A percentile compares a stretch with the other conserved stretches of the same genome.
phyloP scores from a whole-genome alignment of 768 basidiomycete species.

The Boletus rubroflammeus region DNA sequence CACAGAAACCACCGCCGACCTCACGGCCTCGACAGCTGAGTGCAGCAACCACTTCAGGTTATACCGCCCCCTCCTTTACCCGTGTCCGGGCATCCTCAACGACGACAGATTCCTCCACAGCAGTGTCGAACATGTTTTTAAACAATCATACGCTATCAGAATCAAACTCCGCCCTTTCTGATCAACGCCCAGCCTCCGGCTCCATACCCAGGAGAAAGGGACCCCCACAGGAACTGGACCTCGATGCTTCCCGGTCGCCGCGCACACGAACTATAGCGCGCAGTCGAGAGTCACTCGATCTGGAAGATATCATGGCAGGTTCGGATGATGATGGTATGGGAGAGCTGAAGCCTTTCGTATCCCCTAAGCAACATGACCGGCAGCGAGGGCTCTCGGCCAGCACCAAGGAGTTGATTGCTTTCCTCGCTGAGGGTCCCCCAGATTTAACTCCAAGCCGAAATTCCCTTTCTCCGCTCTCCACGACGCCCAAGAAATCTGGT shows the following conservation, averaged over 20 bases:
- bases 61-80: slow-evolving; percentile 23
- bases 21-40: slow-evolving; percentile 46
- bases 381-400: slow-evolving; percentile 40
- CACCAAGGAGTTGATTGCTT: slow-evolving; percentile 52
- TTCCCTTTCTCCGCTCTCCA: slow-evolving; percentile 37
- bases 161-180: slow-evolving; percentile 29
- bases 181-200: slow-evolving; percentile 23
- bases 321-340: slow-evolving; percentile 56
- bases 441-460: slow-evolving; percentile 39
- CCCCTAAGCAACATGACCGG: slow-evolving; percentile 37
- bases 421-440: slow-evolving; percentile 56
- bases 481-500: slow-evolving; percentile 44
- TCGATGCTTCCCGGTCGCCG: slow-evolving; percentile 19
- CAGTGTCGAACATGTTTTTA: slow-evolving; percentile 5
- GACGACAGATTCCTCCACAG: slow-evolving; percentile 28
- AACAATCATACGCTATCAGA: slow-evolving; percentile 31
- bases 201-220: slow-evolving; percentile 22
- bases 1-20: slow-evolving; percentile 34
- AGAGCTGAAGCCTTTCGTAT: slow-evolving; percentile 31
- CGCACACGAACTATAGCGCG: slow-evolving; percentile 48
- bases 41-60: slow-evolving; percentile 39
- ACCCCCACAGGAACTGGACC: slow-evolving; percentile 28
- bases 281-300: slow-evolving; percentile 65
- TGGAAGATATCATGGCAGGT: slow-evolving; percentile 72
- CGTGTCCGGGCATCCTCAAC: slow-evolving; percentile 33